Evolutionary conservation across 768 basidiomycete genomes (phyloP), one percentile per base, ranked within the genome.

Genomic region (Mrakia frigida): DNA sequence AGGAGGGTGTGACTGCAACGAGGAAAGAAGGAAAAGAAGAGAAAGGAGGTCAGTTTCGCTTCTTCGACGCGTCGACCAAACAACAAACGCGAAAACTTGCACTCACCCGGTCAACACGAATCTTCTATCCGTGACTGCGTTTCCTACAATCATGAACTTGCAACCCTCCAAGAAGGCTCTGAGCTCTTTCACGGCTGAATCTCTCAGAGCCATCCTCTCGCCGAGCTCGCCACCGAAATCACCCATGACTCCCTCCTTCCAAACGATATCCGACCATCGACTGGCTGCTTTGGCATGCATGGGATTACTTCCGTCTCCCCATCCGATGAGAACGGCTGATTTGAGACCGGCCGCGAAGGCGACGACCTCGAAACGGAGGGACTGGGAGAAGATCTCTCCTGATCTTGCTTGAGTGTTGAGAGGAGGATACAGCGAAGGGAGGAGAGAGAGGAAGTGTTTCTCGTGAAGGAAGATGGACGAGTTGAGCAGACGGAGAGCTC

Each of bases 301-400:
- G 46, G 70, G 31, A 14, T 39, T 28, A 10, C 7, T 37, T 5
- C 53, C 52, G 21, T 53, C 70, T n/a, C 70, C 70, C 70, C 70
- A 72, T 25, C 70, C 70, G 35, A 72, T 52, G 33, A 72, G 25
- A 53, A 72, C 70, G 31, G 70, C 70, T 52, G 28, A 37, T 52
- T 72, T 72, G 33, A 72, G 53, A 0, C 50, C 70, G 9, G 70
- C 70, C 0, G 70, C 70, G 25, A 72, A 72, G 53, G 50, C 50
- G 70, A 53, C 50, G 70, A 72, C 53, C 37, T 72, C 70, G 35
- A 72, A 72, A 23, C 70, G 31, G 14, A 72, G 70, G 28, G 70
- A 46, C 23, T 72, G 70, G 3, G n/a, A 35, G 33, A 21, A 37
- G 35, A 72, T 59, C 25, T 25, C 41, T 0, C 23, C 25, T 0